Evolutionary conservation across 148 eudicot species (phyloP).

Genomic region (Rhododendron ovatum): DNA sequence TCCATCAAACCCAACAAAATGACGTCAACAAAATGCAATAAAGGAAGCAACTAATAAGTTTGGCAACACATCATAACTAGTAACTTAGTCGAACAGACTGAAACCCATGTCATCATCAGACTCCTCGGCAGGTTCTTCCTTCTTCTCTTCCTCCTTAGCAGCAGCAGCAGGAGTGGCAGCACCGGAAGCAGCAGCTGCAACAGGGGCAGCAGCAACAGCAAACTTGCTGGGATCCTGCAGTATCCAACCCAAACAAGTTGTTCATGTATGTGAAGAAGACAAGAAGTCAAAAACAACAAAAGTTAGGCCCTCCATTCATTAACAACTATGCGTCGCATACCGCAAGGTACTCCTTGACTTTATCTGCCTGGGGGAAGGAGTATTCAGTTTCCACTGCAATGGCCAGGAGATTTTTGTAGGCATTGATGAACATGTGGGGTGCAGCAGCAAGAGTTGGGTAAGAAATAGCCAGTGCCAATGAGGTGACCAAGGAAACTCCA

Average conservation of each 20-base stretch:
- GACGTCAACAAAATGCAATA: not conserved
- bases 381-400: slow-evolving; percentile 38
- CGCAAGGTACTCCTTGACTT: slow-evolving; percentile 41
- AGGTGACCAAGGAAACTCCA: slow-evolving; percentile 34
- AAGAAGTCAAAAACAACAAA: not conserved
- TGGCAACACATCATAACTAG: not conserved
- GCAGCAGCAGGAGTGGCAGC: slow-evolving; percentile 15
- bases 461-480: slow-evolving; percentile 32
- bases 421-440: slow-evolving; percentile 51
- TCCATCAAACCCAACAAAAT: not conserved
- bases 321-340: slow-evolving; percentile 1
- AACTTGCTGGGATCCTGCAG: slow-evolving; percentile 46
- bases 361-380: slow-evolving; percentile 44
- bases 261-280: not conserved
- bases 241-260: not conserved
- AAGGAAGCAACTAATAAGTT: not conserved
- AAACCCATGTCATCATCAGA: slow-evolving; percentile 43
- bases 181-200: slow-evolving; percentile 22
- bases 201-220: slow-evolving; percentile 32
- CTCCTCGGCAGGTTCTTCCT: slow-evolving; percentile 37
- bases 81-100: slow-evolving; percentile 25
- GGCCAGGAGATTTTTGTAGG: slow-evolving; percentile 40
- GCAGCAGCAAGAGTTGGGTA: slow-evolving; percentile 47
- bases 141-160: slow-evolving; percentile 28
- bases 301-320: not conserved